Conservation (phyloP, 1,284 basidiomycete genomes). For the Pholiota adiposa region DNA sequence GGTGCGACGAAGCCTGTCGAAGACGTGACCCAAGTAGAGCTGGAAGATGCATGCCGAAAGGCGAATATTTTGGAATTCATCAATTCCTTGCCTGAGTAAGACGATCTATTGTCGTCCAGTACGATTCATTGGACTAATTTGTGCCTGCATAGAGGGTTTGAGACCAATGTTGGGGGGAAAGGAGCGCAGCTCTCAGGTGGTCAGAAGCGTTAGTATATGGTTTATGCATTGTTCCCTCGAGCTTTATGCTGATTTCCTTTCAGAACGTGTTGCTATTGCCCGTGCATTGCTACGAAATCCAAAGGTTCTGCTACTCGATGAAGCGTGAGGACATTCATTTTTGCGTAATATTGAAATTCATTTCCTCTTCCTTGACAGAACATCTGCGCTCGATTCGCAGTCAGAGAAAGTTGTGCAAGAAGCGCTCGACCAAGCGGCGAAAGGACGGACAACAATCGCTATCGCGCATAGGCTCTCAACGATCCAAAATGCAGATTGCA, state of each 20-base stretch:
- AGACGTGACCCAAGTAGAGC: constrained; percentile 88
- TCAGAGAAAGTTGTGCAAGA: constrained; percentile 95
- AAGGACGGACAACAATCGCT: constrained; percentile 89
- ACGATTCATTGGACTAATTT: constrained; percentile 2
- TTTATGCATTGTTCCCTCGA: not conserved
- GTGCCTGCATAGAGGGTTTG: constrained; percentile 68
- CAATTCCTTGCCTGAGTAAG: constrained; percentile 80
- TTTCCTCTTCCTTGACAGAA: constrained; percentile 53
- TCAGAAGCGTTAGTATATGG: constrained; percentile 78
- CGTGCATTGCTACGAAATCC: constrained; percentile 94
- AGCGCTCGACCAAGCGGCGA: constrained; percentile 90
- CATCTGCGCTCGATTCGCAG: constrained; percentile 91
- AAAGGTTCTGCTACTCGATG: constrained; percentile 88
- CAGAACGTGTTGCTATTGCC: constrained; percentile 95
- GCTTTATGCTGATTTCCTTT: constrained; percentile 14
- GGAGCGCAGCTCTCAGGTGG: constrained; percentile 93
- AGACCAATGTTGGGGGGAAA: constrained; percentile 93
- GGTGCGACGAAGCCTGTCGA: constrained; percentile 83
- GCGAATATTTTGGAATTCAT: constrained; percentile 96
- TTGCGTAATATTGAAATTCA: too few species aligned
- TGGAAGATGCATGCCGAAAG: constrained; percentile 82
- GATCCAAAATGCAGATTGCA: constrained; percentile 93
- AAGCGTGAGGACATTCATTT: constrained; percentile 40
- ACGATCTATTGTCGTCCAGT: constrained; percentile 14
- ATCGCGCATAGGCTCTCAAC: constrained; percentile 94